Conservation (phyloP, 257 asterid genomes). For the Ilex asprella region DNA sequence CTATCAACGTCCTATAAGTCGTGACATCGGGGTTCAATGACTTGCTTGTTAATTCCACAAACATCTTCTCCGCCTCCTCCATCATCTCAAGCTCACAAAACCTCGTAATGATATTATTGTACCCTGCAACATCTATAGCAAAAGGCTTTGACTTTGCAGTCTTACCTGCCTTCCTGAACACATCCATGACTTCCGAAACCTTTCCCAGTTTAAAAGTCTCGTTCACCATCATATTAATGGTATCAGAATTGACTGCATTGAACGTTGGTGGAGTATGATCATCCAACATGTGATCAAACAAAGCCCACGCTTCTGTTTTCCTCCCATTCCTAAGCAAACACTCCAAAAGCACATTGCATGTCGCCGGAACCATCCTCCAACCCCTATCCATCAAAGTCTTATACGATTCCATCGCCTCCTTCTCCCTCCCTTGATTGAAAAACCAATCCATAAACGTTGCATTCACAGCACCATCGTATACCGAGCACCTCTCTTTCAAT, state of each 20-base stretch:
- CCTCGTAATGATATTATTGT: conserved; percentile 64
- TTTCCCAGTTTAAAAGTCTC: conserved; percentile 72
- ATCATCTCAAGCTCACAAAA: conserved; percentile 70
- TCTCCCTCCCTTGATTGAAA: conserved; percentile 63
- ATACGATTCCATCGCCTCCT: conserved; percentile 83
- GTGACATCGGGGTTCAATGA: conserved; percentile 72
- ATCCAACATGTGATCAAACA: conserved; percentile 75
- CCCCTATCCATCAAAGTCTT: conserved; percentile 55
- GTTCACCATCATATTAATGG: conserved; percentile 68
- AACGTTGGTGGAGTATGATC: conserved; percentile 88
- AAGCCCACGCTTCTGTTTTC: conserved; percentile 70
- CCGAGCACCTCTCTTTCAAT: conserved; percentile 75
- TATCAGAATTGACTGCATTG: conserved; percentile 57
- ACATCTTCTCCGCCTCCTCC: conserved; percentile 67
- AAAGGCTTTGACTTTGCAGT: conserved; percentile 73
- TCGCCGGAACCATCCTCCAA: conserved; percentile 69
- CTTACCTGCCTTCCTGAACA: conserved; percentile 69
- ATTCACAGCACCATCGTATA: conserved; percentile 78
- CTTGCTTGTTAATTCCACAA: conserved; percentile 41
- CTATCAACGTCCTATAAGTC: conserved; percentile 60
- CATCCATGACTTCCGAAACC: conserved; percentile 61
- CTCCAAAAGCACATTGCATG: conserved; percentile 66
- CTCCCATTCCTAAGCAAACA: conserved; percentile 66
- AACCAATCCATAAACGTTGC: conserved; percentile 92
- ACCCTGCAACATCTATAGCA: conserved; percentile 81